phyloP scores from a whole-genome alignment of 495 filamentous ascomycete species.

The Massariosphaeria phaeospora region DNA sequence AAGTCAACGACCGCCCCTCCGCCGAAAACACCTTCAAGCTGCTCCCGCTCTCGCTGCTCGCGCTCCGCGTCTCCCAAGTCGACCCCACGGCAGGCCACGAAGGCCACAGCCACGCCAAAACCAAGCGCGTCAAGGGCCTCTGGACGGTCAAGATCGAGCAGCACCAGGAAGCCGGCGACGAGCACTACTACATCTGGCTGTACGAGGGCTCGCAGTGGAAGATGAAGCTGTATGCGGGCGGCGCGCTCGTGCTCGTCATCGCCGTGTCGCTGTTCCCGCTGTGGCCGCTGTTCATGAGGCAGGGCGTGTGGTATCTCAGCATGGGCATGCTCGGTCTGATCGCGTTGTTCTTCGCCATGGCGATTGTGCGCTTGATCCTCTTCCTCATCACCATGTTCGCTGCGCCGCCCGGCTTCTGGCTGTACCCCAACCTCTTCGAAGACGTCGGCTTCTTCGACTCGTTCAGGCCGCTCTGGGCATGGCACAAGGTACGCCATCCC shows the following conservation, averaged over 20 bases:
- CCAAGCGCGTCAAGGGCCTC: constrained; percentile 87
- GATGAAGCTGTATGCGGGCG: constrained; percentile 81
- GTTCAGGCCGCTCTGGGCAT: constrained; percentile 95
- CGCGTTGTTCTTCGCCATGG: constrained; percentile 95
- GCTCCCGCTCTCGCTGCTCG: constrained; percentile 90
- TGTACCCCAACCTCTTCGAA: constrained; percentile 97
- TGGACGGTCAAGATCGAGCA: constrained; percentile 97
- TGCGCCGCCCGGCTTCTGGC: constrained; percentile 83
- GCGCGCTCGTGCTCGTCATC: constrained; percentile 76
- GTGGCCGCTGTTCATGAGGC: constrained; percentile 85
- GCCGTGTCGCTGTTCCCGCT: constrained; percentile 90
- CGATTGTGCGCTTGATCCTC: constrained; percentile 91
- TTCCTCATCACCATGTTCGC: constrained; percentile 88
- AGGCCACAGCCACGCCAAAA: constrained; percentile 67
- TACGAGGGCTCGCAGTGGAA: constrained; percentile 93
- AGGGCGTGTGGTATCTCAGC: constrained; percentile 96
- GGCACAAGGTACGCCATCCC: constrained; percentile 76
- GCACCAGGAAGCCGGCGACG: constrained; percentile 85
- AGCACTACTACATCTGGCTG: constrained; percentile 94
- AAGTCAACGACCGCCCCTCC: constrained; percentile 76
- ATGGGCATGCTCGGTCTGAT: constrained; percentile 90
- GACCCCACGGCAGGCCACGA: constrained; percentile 64
- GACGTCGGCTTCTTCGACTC: constrained; percentile 98
- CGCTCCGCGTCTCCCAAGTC: constrained; percentile 80
- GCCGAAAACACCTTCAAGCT: constrained; percentile 93